Conservation (phyloP, 2,329 filamentous ascomycete species). For the Trichothecium roseum region DNA sequence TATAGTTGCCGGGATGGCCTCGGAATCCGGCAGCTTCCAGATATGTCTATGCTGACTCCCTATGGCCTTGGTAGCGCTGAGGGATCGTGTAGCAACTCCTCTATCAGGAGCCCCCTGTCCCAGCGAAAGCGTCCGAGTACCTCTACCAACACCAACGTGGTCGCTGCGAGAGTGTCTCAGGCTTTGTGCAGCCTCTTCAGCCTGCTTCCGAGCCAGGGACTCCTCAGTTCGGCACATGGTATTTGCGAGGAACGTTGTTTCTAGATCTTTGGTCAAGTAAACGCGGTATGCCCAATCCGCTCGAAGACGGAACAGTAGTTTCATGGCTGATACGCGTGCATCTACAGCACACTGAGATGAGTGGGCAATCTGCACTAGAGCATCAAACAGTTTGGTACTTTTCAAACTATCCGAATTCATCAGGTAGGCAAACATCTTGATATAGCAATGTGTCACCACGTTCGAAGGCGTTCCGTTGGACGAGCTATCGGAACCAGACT, state of each 20-base stretch:
- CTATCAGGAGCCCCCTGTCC: slow-evolving; percentile 34
- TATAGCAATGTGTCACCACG: slow-evolving; percentile 60
- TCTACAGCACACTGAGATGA: slow-evolving; percentile 47
- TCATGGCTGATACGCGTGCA: slow-evolving; percentile 64
- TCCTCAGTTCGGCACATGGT: slow-evolving; percentile 57
- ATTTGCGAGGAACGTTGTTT: slow-evolving; percentile 63
- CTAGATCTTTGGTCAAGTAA: slow-evolving; percentile 58
- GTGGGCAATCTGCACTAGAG: slow-evolving; percentile 50
- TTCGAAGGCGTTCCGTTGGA: slow-evolving; percentile 49
- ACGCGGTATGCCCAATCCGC: slow-evolving; percentile 73
- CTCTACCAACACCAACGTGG: slow-evolving; percentile 23
- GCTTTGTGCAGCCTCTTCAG: slow-evolving; percentile 38
- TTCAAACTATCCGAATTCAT: slow-evolving; percentile 59
- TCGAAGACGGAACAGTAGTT: slow-evolving; percentile 70
- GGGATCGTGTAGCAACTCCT: slow-evolving; percentile 26
- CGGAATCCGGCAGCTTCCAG: slow-evolving; percentile 48
- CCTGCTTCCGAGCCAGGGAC: slow-evolving; percentile 37
- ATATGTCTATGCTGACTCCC: slow-evolving; percentile 34
- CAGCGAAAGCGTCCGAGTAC: slow-evolving; percentile 42
- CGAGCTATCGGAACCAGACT: background rate
- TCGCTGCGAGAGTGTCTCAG: slow-evolving; percentile 34
- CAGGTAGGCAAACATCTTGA: slow-evolving; percentile 65
- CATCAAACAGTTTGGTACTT: slow-evolving; percentile 49
- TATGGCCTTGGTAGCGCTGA: slow-evolving; percentile 28
- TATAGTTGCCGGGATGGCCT: slow-evolving; percentile 40